These are phyloP conservation scores for Gossypium australe DNA, from an alignment of 345 rosid species.

Conservation along the genomic window DNA sequence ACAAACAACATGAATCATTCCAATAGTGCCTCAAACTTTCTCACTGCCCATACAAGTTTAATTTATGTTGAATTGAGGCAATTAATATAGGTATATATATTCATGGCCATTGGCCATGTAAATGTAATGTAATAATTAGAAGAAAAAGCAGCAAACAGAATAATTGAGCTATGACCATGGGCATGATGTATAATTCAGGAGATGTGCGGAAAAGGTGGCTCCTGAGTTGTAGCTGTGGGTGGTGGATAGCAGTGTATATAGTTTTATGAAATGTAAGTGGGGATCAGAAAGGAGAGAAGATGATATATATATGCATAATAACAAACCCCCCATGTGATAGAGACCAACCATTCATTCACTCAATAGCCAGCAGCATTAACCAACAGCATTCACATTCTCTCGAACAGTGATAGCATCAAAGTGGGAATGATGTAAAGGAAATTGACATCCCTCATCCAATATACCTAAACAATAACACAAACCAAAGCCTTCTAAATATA, in stretches of 20 bases:
- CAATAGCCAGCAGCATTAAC: not conserved
- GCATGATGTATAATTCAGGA: too few species aligned
- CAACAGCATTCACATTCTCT: not conserved
- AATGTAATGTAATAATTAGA: too few species aligned
- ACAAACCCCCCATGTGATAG: slow-evolving; percentile 1
- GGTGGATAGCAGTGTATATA: too few species aligned
- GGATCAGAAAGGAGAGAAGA: not conserved
- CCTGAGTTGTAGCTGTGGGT: too few species aligned
- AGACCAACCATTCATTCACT: not conserved
- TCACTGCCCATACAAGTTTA: not conserved
- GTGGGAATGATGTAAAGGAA: not conserved
- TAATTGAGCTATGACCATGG: too few species aligned
- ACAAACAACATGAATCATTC: slow-evolving; percentile 9
- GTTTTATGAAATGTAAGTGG: too few species aligned
- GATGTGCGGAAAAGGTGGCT: too few species aligned
- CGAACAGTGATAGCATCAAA: not conserved
- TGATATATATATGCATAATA: not conserved
- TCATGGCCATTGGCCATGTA: too few species aligned
- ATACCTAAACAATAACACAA: not conserved
- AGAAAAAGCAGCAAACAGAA: not conserved
- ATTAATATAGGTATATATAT: too few species aligned
- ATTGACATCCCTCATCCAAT: not conserved
- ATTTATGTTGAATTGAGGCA: not conserved
- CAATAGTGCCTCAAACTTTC: not conserved
- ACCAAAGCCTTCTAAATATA: not conserved